phyloP scores from a whole-genome alignment of 2,329 filamentous ascomycete genomes.

The Coniosporium tulheliwenetii region DNA sequence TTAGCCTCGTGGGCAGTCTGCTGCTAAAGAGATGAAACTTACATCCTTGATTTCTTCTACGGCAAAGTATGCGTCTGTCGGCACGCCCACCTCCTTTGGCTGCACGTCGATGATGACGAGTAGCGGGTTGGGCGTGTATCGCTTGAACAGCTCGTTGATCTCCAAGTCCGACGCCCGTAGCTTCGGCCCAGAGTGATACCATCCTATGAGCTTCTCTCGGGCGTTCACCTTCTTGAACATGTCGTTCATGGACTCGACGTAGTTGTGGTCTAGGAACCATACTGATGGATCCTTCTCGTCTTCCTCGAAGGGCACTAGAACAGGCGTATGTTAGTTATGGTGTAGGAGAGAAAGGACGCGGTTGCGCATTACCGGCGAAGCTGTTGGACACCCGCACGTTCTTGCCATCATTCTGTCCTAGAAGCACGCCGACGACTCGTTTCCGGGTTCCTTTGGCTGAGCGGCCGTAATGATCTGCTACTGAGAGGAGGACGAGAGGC shows the following conservation, averaged over 20 bases:
- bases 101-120: constrained; percentile 98
- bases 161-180: constrained; percentile 90
- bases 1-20: constrained; percentile 7
- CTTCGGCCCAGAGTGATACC: constrained; percentile 98
- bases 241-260: constrained; percentile 98
- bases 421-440: constrained; percentile 83
- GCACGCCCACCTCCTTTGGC: constrained; percentile 92
- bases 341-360: neutral
- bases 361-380: constrained; percentile 58
- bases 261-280: constrained; percentile 99
- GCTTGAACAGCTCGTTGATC: constrained; percentile 99
- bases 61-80: constrained; percentile 97
- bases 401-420: constrained; percentile 93
- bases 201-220: constrained; percentile 94
- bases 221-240: constrained; percentile 99
- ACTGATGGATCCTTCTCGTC: constrained; percentile 97
- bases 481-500: constrained; percentile 91
- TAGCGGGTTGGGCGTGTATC: constrained; percentile 91
- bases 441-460: constrained; percentile 76
- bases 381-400: constrained; percentile 97
- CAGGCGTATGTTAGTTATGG: too few relatives aligned
- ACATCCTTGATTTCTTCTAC: constrained; percentile 99
- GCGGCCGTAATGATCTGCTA: constrained; percentile 95
- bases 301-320: constrained; percentile 87
- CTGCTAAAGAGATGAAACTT: constrained; percentile 19